Evolutionary conservation across 768 basidiomycete genomes (phyloP).

Genomic region (Naganishia antarctica): DNA sequence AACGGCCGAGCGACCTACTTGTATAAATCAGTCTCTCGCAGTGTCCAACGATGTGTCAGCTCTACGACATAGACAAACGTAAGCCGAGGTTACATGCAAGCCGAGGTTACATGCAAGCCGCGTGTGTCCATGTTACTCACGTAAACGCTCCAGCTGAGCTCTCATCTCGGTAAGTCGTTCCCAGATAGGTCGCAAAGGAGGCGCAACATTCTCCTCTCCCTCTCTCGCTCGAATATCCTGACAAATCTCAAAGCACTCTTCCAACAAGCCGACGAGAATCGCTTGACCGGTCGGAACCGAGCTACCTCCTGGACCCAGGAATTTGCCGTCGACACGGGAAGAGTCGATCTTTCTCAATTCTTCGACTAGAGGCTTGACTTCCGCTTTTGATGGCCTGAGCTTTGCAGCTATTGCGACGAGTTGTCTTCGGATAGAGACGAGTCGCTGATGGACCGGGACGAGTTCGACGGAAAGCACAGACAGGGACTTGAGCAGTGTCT

Average conservation of each 20-base stretch:
- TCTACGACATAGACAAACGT: slow-evolving; percentile 48
- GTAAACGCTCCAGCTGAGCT: slow-evolving; percentile 76
- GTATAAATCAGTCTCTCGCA: slow-evolving; percentile 64
- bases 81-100: neutral
- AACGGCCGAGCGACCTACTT: slow-evolving; percentile 42
- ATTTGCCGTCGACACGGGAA: slow-evolving; percentile 86
- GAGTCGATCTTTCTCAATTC: slow-evolving; percentile 88
- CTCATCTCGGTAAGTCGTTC: slow-evolving; percentile 83
- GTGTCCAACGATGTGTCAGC: slow-evolving; percentile 92
- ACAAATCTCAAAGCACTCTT: slow-evolving; percentile 91
- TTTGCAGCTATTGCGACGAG: slow-evolving; percentile 83
- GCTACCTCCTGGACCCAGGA: slow-evolving; percentile 76
- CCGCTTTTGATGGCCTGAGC: slow-evolving; percentile 68
- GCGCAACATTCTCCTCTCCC: slow-evolving; percentile 68
- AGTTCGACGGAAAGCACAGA: slow-evolving; percentile 84
- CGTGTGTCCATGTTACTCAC: slow-evolving; percentile 34
- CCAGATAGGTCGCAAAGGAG: slow-evolving; percentile 82
- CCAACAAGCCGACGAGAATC: slow-evolving; percentile 80
- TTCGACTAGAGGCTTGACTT: slow-evolving; percentile 82
- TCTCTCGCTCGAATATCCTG: slow-evolving; percentile 94
- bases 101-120: neutral
- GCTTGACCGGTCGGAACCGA: slow-evolving; percentile 87
- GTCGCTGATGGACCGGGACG: slow-evolving; percentile 78
- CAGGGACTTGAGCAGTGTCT: slow-evolving; percentile 73
- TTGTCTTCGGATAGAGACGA: slow-evolving; percentile 81